These are phyloP conservation scores for Fonsecaea pugnacius DNA, from an alignment of 2,329 filamentous ascomycete species.

Conservation along the genomic window DNA sequence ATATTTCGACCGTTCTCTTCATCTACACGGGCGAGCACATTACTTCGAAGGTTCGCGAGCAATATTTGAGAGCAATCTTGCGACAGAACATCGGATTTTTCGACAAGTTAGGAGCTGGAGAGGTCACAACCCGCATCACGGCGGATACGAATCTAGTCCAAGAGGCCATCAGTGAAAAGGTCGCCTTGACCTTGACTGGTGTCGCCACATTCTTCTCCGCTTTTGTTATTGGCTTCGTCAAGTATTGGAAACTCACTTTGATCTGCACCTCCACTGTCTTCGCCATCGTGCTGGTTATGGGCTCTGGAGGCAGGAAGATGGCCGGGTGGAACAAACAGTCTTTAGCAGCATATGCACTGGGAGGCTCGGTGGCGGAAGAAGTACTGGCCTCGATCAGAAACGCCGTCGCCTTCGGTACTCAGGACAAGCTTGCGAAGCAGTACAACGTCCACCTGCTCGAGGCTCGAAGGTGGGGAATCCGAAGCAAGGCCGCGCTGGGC, in stretches of 20 bases:
- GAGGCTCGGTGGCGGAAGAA: constrained; percentile 89
- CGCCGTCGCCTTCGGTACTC: constrained; percentile 88
- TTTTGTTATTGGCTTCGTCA: constrained; percentile 87
- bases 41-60: constrained; percentile 75
- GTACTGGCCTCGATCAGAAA: constrained; percentile 93
- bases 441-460: constrained; percentile 76
- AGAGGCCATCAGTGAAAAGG: constrained; percentile 90
- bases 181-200: constrained; percentile 75
- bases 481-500: constrained; percentile 72
- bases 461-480: constrained; percentile 77
- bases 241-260: constrained; percentile 89
- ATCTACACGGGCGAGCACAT: constrained; percentile 85
- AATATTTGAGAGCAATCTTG: constrained; percentile 83
- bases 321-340: constrained; percentile 79
- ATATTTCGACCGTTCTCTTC: constrained; percentile 82
- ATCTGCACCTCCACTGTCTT: constrained; percentile 83
- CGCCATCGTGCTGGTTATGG: constrained; percentile 78
- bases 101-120: constrained; percentile 88
- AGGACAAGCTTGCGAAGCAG: constrained; percentile 84
- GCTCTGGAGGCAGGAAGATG: constrained; percentile 71
- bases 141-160: constrained; percentile 92
- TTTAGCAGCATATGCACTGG: constrained; percentile 77
- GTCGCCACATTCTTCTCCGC: constrained; percentile 83
- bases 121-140: constrained; percentile 92
- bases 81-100: constrained; percentile 91